Evolutionary conservation across 2,329 filamentous ascomycete genomes (phyloP), one percentile per base, ranked within the genome.

Genomic region (Aspergillus nomiae): DNA sequence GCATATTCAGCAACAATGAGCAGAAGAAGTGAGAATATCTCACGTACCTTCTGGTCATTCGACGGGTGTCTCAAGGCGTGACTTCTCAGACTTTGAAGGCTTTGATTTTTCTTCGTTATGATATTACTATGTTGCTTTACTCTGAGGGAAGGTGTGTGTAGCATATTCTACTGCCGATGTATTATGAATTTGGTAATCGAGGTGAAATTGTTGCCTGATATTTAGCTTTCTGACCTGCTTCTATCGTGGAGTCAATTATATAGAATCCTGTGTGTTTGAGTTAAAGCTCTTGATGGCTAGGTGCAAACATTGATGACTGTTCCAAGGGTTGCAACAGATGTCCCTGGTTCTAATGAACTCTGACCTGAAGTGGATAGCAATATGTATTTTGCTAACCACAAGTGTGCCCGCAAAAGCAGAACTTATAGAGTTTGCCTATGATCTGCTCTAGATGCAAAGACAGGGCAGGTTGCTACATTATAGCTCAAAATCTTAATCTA

Each of bases 1-100:
- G 62, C 16, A 46, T 45, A 6, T 60, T 66, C 32, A 63, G 56
- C 48, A 63, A 56, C 14, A 57, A 9, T 28, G 62, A 48, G 8
- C 36, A 58, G 32, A 63, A 60, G 36, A 46, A 58, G 6, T 58
- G 38, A 50, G 26, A 21, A 12, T 19, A 9, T 53, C 16, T 32
- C 48, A 32, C 3, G 10, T 51, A 19, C 30, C 8, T 51, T 16
- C 48, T 32, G 3, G 48, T 32, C 3, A 12, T 30, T 30, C 19
- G 26, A 30, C 16, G 16, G 48, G 19, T 51, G 11, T 32, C 26
- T 32, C 26, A 51, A 51, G 48, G 26, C 6, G 14, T 8, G 26
- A 11, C 6, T 50, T 50, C 10, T 11, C 46, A n/a, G 12, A n/a
- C 43, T 21, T 12, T 24, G 21, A 46, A 24, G 4, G n/a, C 10